Base-by-base conservation (phyloP, 73 alveolate species). In the Breviolum minutum region DNA sequence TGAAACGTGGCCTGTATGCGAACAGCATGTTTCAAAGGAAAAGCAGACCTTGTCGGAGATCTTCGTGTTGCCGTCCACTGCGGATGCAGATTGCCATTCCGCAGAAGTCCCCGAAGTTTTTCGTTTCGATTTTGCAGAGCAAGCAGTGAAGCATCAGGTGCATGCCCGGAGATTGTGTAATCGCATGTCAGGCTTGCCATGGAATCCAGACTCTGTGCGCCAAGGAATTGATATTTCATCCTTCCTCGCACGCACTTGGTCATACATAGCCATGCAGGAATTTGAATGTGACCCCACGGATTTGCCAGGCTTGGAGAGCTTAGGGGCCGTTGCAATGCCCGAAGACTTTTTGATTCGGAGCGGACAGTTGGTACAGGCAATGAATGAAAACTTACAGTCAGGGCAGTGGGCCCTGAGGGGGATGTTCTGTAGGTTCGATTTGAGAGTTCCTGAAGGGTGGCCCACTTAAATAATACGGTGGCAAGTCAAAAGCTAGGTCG, bases 371-470 rank as follows among this genome's bases (percentile, higher is more conserved):
- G 88, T 29, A 17, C 66, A 80, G 88, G 64, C 8, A 48, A n/a
- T 80, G 88, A 48, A 29, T 30, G 68, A 48, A 30, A 26, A 80
- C 63, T 29, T 30, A 10, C 68, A 80, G 29, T 80, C 66, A 9
- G 87, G 87, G 63, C 87, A 77, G 87, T 77, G 87, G 87, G 81
- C 81, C 81, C 81, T 71, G 81, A 71, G 29, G 26, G 81, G 32
- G 81, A 71, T 71, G 26, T 71, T 71, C 30, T 60, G 32, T 71
- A 12, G 81, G 32, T 71, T 71, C 30, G 81, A 71, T 12, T 20
- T 71, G 81, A 71, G 40, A 71, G 81, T 71, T 12, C 81, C 81
- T 71, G 81, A 71, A 20, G 81, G 32, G 81, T 20, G 48, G 32
- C 81, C 54, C 54, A 40, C 54, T 40, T 40, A 40, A 40, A 40